Base-by-base conservation (phyloP, 164 flowering plant species). In the Paratinospora sagittata region DNA sequence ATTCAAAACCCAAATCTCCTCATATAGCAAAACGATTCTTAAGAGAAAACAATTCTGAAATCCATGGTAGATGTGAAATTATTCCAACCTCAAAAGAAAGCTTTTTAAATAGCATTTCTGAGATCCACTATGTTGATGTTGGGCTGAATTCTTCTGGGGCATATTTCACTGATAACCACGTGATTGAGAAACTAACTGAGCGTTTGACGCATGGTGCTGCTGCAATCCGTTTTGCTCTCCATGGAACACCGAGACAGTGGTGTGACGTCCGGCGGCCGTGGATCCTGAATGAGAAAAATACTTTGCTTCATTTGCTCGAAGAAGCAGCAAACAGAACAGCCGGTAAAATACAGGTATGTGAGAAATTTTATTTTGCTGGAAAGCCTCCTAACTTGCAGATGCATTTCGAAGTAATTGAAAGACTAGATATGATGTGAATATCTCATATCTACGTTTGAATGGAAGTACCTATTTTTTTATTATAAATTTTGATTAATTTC, bases 231-330 rank as follows among this genome's bases (percentile, higher is more conserved):
- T 82, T 94, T 75, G 76, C 78, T 13, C 79, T 92, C 61, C 97
- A 92, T 74, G 97, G 97, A 70, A 92, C 97, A 71, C 97, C 97
- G 0, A 85, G 97, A 70, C 98, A 92, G 74, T 92, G 97, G 98
- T 68, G 81, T 75, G 95, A 92, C 72, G 65, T 70, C 4, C 76
- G 80, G 64, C 80, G 97, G 52, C 47, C 65, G 34, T 89, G 85
- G 90, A 89, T 94, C 16, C 75, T 75, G 23, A 67, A 84, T 27
- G 98, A 94, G 70, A 90, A 89, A 67, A 87, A 92, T 8, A 80
- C 41, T 69, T 55, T 94, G 75, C 66, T 79, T 45, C 71, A 78
- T 55, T 74, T 88, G 63, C 90, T 94, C 37, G 70, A 84, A 74
- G 74, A 73, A 14, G 85, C 77, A 73, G 83, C 88, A 72, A 68